phyloP scores from a whole-genome alignment of 2,329 filamentous ascomycete species.

The Cladorrhinum sp. region DNA sequence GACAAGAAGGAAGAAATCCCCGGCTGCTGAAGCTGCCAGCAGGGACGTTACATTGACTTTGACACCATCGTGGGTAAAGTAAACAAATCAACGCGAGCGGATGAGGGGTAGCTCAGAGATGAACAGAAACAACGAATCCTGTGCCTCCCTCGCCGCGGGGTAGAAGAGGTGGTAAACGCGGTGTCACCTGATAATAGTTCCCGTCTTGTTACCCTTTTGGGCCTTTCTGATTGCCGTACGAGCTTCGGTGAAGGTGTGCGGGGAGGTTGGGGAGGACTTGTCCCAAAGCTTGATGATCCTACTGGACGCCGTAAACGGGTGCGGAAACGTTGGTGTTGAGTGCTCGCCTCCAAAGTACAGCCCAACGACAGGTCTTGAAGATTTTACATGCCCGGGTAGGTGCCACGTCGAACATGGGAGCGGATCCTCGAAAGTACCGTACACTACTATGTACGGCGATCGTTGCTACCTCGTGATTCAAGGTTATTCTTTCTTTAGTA shows the following conservation, averaged over 20 bases:
- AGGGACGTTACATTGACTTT: neutral
- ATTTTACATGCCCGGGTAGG: neutral
- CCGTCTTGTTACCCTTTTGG: neutral
- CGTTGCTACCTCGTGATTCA: neutral
- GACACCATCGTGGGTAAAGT: conserved; percentile 18
- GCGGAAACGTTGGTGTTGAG: neutral
- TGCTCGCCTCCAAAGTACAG: neutral
- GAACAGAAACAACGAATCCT: conserved; percentile 20
- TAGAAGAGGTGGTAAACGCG: conserved; percentile 22
- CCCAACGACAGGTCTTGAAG: neutral
- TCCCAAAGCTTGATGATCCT: neutral
- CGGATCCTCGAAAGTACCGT: neutral
- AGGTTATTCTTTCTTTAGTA: neutral
- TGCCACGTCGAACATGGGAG: neutral
- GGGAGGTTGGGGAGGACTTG: neutral
- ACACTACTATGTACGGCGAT: neutral
- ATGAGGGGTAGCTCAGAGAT: conserved; percentile 4
- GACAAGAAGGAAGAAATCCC: conserved; percentile 4
- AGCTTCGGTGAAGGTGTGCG: conserved; percentile 2
- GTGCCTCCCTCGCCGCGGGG: conserved; percentile 21
- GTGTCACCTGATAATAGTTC: conserved; percentile 24
- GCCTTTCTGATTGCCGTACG: neutral
- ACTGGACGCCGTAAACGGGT: neutral
- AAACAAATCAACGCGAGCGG: conserved; percentile 22
- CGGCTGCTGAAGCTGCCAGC: conserved; percentile 1